Percentiles rank a stretch among this genome's conserved stretches.
phyloP scores from a whole-genome alignment of 139 green algal genomes.

The Ostreobium quekettii region DNA sequence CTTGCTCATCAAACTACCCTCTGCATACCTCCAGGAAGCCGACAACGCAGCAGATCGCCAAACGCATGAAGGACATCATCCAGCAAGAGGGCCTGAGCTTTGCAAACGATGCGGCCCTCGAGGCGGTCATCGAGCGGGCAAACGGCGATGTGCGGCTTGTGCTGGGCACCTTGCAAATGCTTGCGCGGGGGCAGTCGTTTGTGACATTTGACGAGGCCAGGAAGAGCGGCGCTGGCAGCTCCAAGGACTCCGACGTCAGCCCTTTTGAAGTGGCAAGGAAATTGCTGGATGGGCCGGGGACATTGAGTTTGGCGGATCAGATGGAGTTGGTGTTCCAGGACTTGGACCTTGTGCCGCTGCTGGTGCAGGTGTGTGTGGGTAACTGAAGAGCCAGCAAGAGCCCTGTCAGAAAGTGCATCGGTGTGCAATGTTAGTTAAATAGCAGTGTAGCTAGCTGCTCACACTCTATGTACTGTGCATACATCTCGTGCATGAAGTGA shows the following conservation, averaged over 20 bases:
- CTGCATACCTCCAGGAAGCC: no score
- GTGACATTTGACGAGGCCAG: conserved; percentile 76
- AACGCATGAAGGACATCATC: conserved; percentile 67
- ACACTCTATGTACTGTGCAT: no score
- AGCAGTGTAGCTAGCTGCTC: no score
- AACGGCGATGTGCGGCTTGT: conserved; percentile 84
- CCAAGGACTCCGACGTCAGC: conserved; percentile 81
- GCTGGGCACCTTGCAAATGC: conserved; percentile 87
- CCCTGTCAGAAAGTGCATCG: no score
- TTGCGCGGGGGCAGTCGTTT: not conserved
- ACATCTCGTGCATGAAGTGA: no score
- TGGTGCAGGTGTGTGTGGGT: conserved; percentile 54
- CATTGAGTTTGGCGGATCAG: conserved; percentile 29
- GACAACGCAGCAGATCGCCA: conserved; percentile 65
- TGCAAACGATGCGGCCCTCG: conserved; percentile 51
- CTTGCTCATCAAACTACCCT: no score
- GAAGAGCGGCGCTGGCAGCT: conserved; percentile 5
- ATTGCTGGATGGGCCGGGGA: conserved; percentile 51
- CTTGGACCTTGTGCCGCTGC: conserved; percentile 82
- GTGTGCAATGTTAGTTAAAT: no score
- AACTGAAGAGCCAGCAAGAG: no score
- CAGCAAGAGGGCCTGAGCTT: conserved; percentile 61
- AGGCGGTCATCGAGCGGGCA: conserved; percentile 64
- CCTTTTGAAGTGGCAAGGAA: conserved; percentile 70
- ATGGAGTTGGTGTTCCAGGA: conserved; percentile 87